Conservation (phyloP, 345 rosid species). For the Eutrema japonicum region DNA sequence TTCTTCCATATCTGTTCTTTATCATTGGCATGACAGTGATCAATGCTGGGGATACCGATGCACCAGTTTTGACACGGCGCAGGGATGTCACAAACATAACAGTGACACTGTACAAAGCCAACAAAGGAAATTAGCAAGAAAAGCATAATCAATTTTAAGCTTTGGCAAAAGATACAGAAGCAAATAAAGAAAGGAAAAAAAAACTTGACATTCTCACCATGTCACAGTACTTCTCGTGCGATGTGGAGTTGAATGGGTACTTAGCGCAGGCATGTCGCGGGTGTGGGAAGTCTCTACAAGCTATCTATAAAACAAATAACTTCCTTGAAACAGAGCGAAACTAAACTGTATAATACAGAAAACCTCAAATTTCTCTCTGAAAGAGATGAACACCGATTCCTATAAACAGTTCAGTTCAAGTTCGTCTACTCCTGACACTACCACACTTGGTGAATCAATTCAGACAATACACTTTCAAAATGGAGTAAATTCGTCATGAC, state of each 20-base stretch:
- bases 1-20: slow-evolving; percentile 64
- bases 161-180: neutral
- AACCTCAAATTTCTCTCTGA: neutral
- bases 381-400: neutral
- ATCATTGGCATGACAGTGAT: slow-evolving; percentile 91
- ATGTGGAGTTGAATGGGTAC: slow-evolving; percentile 61
- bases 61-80: slow-evolving; percentile 82
- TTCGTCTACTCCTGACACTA: neutral
- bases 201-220: slow-evolving; percentile 50
- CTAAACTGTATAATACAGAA: neutral
- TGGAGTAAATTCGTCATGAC: too few relatives aligned
- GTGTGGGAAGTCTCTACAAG: slow-evolving; percentile 90
- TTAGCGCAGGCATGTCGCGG: slow-evolving; percentile 74
- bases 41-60: slow-evolving; percentile 43
- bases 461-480: neutral
- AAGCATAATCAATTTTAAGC: neutral
- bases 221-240: slow-evolving; percentile 58
- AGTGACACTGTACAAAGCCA: slow-evolving; percentile 64
- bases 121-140: neutral
- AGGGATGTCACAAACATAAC: slow-evolving; percentile 76
- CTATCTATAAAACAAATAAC: slow-evolving; percentile 55
- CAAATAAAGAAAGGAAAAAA: too few relatives aligned
- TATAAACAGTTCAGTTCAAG: neutral
- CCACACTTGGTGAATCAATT: neutral
- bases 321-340: neutral